These are phyloP conservation scores for Quercus ilex DNA, from an alignment of 306 rosid species.

Conservation along the genomic window DNA sequence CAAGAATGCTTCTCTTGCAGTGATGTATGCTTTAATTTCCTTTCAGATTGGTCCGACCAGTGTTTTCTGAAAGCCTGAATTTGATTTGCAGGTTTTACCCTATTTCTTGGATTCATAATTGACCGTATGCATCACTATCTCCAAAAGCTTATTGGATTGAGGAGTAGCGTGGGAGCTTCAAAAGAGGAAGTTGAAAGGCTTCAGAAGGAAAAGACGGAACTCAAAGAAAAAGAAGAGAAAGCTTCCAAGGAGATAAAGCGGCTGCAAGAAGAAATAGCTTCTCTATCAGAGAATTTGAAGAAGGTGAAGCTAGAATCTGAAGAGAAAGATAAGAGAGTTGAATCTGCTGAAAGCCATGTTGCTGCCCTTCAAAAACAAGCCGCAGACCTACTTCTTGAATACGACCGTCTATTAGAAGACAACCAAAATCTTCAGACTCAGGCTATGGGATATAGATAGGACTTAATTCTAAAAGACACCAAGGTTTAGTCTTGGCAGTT, in stretches of 20 bases:
- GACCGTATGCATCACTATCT: conserved; percentile 72
- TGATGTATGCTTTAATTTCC: neutral
- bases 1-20: too few relatives aligned
- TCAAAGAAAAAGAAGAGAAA: conserved; percentile 57
- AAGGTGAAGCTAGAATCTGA: conserved; percentile 55
- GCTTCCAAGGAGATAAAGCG: conserved; percentile 51
- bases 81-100: conserved; percentile 62
- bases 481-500: conserved; percentile 16
- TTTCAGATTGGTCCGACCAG: neutral
- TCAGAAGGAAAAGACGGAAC: conserved; percentile 40
- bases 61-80: conserved; percentile 1
- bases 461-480: conserved; percentile 20
- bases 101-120: conserved; percentile 74
- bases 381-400: conserved; percentile 76
- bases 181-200: conserved; percentile 66
- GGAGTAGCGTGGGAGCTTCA: conserved; percentile 47
- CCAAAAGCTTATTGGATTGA: conserved; percentile 48
- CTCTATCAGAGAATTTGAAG: conserved; percentile 51
- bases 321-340: conserved; percentile 63
- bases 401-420: conserved; percentile 75
- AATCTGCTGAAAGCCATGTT: conserved; percentile 69
- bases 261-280: conserved; percentile 43
- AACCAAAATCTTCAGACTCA: conserved; percentile 82
- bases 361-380: conserved; percentile 75
- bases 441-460: conserved; percentile 29